A percentile compares a stretch with the other conserved stretches of the same genome.
These are phyloP conservation scores for Acacia concinna DNA, from an alignment of 331 rosid genomes.

Conservation along the genomic window DNA sequence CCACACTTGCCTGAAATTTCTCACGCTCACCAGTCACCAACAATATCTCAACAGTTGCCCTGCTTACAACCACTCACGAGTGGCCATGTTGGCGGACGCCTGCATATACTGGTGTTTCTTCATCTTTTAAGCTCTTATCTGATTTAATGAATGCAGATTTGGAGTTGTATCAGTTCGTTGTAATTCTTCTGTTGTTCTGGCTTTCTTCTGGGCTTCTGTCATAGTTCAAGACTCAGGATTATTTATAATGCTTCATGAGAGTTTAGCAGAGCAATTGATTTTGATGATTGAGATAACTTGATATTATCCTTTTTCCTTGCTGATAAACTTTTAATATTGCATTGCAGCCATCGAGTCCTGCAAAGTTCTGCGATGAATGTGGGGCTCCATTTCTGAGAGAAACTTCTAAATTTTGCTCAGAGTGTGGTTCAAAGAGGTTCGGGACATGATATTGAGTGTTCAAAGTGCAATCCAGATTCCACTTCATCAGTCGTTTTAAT, in stretches of 20 bases:
- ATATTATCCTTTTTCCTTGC: conserved; percentile 11
- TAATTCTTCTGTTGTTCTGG: too few species aligned
- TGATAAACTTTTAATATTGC: conserved; percentile 18
- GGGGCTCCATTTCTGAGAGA: conserved; percentile 86
- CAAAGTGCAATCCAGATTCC: not conserved
- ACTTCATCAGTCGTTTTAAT: not conserved
- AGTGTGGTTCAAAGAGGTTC: conserved; percentile 86
- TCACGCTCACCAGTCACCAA: conserved; percentile 74
- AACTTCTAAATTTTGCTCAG: conserved; percentile 91
- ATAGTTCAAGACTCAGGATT: not conserved
- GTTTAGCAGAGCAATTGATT: not conserved
- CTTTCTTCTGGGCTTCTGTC: not conserved
- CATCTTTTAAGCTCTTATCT: not conserved
- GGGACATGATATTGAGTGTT: conserved; percentile 47
- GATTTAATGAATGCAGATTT: not conserved
- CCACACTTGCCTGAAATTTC: conserved; percentile 74
- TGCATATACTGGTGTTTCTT: conserved; percentile 70
- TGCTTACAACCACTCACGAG: conserved; percentile 76
- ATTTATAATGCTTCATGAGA: conserved; percentile 6
- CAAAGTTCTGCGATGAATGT: conserved; percentile 93
- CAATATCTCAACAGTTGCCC: conserved; percentile 79
- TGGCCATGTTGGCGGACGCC: conserved; percentile 77
- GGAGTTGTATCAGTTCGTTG: not conserved
- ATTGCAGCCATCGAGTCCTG: conserved; percentile 78
- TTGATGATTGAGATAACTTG: conserved; percentile 19